Percentiles rank a stretch among this genome's conserved stretches.
Conservation (phyloP, 495 filamentous ascomycete species). For the Penicillium subrubescens region DNA sequence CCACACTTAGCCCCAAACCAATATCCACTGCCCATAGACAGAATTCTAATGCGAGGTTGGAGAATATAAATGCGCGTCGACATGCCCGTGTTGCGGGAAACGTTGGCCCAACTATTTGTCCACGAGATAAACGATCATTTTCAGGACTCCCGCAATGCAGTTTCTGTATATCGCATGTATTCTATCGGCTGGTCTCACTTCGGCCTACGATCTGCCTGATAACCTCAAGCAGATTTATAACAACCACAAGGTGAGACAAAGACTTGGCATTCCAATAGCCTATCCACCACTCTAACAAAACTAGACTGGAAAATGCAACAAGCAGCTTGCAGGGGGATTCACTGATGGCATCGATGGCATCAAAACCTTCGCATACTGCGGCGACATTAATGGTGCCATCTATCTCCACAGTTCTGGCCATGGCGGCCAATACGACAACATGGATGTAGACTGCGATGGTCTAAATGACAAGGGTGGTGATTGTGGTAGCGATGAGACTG, state of each 20-base stretch:
- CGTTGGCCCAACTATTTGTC: background rate
- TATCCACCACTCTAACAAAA: background rate
- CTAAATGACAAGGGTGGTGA: constrained; percentile 48
- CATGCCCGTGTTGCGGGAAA: too few species aligned
- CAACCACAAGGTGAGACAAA: constrained; percentile 24
- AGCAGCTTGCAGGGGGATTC: constrained; percentile 30
- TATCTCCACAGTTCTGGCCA: constrained; percentile 29
- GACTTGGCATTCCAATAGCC: too few species aligned
- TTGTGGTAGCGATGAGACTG: constrained; percentile 52
- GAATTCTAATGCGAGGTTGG: too few species aligned
- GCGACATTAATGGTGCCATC: constrained; percentile 32
- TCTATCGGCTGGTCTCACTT: background rate
- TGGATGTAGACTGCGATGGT: constrained; percentile 74
- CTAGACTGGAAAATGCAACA: constrained; percentile 26
- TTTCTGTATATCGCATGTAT: background rate
- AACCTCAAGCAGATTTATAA: constrained; percentile 35
- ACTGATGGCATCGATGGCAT: constrained; percentile 17
- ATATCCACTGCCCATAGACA: too few species aligned
- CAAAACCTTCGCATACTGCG: constrained; percentile 29
- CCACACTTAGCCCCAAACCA: too few species aligned
- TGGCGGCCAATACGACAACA: constrained; percentile 37
- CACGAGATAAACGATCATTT: background rate
- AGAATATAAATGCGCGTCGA: too few species aligned
- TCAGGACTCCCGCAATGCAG: background rate
- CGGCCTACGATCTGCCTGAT: constrained; percentile 31